A percentile compares a stretch with the other conserved stretches of the same genome.
These are phyloP conservation scores for Ustilago nuda DNA, from an alignment of 1,284 basidiomycete species.

Conservation along the genomic window DNA sequence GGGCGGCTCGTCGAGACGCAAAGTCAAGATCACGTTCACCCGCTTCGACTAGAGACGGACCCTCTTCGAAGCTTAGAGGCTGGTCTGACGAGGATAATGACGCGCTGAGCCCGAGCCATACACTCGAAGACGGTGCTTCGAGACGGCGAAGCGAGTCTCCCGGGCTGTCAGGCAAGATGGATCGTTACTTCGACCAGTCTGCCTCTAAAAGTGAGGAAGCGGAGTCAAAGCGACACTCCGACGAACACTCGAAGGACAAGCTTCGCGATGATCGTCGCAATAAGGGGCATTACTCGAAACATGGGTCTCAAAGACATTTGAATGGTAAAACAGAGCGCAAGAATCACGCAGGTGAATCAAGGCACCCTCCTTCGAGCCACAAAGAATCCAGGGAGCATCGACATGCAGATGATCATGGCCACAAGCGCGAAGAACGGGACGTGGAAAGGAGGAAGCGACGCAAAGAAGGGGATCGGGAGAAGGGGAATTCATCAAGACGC, in stretches of 20 bases:
- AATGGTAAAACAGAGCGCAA: neutral
- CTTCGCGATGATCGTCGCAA: neutral
- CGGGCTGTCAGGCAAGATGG: constrained; percentile 57
- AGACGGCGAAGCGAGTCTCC: neutral
- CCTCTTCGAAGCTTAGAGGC: constrained; percentile 11
- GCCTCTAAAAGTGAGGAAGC: constrained; percentile 9
- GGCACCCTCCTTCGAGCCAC: neutral
- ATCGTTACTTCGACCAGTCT: constrained; percentile 57
- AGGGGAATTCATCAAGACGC: neutral
- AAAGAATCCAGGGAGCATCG: neutral
- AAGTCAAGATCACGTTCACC: neutral
- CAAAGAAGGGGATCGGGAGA: constrained; percentile 5
- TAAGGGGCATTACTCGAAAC: neutral
- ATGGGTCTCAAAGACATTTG: neutral
- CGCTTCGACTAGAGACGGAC: neutral
- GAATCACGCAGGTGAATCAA: neutral
- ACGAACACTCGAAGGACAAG: neutral
- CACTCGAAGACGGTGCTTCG: neutral
- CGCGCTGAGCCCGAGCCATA: neutral
- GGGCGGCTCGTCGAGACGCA: neutral
- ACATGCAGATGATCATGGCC: neutral
- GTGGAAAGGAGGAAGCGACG: neutral
- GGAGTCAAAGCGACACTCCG: neutral
- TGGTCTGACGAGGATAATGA: constrained; percentile 24
- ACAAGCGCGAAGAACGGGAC: neutral